Percentiles rank a stretch among this genome's conserved stretches.
Conservation (phyloP, 1,284 basidiomycete genomes). For the Heterobasidion parviporum region DNA sequence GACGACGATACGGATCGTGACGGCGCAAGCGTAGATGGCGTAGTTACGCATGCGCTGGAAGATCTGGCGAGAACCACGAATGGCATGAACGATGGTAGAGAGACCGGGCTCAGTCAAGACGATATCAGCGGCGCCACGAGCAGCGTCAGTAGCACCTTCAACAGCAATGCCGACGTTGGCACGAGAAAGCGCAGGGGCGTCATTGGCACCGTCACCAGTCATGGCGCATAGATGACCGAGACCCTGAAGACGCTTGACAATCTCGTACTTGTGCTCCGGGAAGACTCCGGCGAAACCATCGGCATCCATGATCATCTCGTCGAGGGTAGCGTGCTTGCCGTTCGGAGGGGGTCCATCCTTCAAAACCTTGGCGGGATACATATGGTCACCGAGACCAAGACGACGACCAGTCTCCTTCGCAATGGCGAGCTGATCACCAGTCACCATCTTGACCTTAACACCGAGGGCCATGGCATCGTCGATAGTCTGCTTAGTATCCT, state of each 20-base stretch:
- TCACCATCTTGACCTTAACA: slow-evolving; percentile 99
- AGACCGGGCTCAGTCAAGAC: slow-evolving; percentile 94
- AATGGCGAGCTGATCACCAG: slow-evolving; percentile 98
- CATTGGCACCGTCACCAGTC: slow-evolving; percentile 98
- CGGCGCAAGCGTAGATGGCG: slow-evolving; percentile 86
- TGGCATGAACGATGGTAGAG: slow-evolving; percentile 94
- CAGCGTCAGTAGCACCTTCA: slow-evolving; percentile 93
- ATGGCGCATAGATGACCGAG: slow-evolving; percentile 85
- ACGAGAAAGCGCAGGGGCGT: slow-evolving; percentile 88
- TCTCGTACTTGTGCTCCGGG: slow-evolving; percentile 93
- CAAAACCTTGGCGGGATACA: slow-evolving; percentile 94
- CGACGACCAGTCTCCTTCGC: slow-evolving; percentile 98
- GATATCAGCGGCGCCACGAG: slow-evolving; percentile 93
- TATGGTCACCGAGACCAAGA: slow-evolving; percentile 93
- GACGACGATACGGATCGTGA: slow-evolving; percentile 97
- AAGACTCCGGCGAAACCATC: slow-evolving; percentile 94
- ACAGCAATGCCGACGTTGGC: slow-evolving; percentile 97
- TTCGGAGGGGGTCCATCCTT: slow-evolving; percentile 83
- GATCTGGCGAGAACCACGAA: slow-evolving; percentile 91
- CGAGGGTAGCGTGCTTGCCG: slow-evolving; percentile 74
- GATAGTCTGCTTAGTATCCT: slow-evolving; percentile 98
- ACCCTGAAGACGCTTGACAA: slow-evolving; percentile 90
- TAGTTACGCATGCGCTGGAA: slow-evolving; percentile 99
- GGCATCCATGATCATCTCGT: slow-evolving; percentile 91
- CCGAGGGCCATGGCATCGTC: slow-evolving; percentile 94